Conservation (phyloP, 2,329 filamentous ascomycete genomes). For the Monilinia polystroma region DNA sequence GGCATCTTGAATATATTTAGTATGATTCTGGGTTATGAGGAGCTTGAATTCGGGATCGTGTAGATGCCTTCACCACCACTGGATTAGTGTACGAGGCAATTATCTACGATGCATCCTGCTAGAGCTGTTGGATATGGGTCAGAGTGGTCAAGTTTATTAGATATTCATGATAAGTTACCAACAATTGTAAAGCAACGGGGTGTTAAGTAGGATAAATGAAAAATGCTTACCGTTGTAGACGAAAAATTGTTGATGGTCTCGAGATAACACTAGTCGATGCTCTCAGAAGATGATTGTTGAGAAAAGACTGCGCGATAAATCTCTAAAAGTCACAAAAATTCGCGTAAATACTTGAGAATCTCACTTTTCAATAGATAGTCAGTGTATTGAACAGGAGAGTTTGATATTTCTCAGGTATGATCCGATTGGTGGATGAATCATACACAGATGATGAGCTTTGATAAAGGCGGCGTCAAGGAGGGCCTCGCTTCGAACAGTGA, state of each 20-base stretch:
- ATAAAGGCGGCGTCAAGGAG: constrained; percentile 12
- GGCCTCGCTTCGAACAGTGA: constrained; percentile 9
- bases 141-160: not conserved
- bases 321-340: not conserved
- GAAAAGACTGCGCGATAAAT: not conserved
- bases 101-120: not conserved
- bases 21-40: not conserved
- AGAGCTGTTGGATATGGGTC: not conserved
- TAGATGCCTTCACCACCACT: not conserved
- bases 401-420: not conserved
- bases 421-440: not conserved
- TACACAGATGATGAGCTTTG: not conserved
- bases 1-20: constrained; percentile 14
- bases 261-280: not conserved
- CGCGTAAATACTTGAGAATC: not conserved
- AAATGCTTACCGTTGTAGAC: not conserved
- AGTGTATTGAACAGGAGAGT: not conserved
- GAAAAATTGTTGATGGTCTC: not conserved
- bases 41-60: not conserved
- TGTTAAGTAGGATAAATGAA: not conserved
- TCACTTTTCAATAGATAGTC: not conserved
- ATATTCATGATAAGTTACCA: not conserved
- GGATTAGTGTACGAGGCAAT: not conserved
- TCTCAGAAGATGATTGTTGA: not conserved
- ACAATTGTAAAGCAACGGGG: not conserved